Conservation (phyloP, 1,284 basidiomycete genomes). For the Sanghuangporus baumii region DNA sequence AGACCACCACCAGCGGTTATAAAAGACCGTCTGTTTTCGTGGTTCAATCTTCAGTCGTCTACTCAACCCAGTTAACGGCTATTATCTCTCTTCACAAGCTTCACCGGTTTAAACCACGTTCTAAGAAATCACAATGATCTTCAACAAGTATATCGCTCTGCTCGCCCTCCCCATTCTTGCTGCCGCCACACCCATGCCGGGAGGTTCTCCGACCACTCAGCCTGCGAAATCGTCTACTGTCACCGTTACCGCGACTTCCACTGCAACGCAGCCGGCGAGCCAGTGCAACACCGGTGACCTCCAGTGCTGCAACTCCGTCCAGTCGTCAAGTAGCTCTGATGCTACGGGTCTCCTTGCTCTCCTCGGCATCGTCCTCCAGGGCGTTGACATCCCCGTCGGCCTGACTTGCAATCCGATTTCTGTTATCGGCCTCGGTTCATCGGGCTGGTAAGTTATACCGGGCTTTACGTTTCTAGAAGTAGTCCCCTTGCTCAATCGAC, state of each 20-base stretch:
- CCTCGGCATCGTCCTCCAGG: slow-evolving; percentile 11
- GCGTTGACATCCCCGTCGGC: slow-evolving; percentile 11
- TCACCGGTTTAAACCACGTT: background rate
- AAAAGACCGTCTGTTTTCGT: slow-evolving; percentile 32
- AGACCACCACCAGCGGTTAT: slow-evolving; percentile 27
- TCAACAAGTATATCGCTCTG: background rate
- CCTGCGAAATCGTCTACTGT: background rate
- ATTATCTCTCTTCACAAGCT: background rate
- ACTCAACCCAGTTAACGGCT: background rate
- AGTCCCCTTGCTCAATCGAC: background rate
- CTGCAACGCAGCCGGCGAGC: background rate
- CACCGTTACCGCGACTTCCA: slow-evolving; percentile 1
- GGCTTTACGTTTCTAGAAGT: background rate
- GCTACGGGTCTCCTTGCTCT: slow-evolving; percentile 6
- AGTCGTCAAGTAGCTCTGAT: background rate
- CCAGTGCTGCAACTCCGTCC: slow-evolving; percentile 20
- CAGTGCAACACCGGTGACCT: slow-evolving; percentile 17
- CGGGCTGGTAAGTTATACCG: background rate
- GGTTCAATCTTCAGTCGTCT: slow-evolving; percentile 17
- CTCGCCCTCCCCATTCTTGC: slow-evolving; percentile 9
- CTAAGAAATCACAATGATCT: slow-evolving; percentile 1
- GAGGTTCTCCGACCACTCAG: background rate
- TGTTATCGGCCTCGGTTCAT: background rate
- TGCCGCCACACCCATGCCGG: slow-evolving; percentile 7
- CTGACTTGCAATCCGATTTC: slow-evolving; percentile 11